Evolutionary conservation across 2,329 filamentous ascomycete genomes (phyloP), one percentile per base, ranked within the genome.

Genomic region (Talaromyces sp.): DNA sequence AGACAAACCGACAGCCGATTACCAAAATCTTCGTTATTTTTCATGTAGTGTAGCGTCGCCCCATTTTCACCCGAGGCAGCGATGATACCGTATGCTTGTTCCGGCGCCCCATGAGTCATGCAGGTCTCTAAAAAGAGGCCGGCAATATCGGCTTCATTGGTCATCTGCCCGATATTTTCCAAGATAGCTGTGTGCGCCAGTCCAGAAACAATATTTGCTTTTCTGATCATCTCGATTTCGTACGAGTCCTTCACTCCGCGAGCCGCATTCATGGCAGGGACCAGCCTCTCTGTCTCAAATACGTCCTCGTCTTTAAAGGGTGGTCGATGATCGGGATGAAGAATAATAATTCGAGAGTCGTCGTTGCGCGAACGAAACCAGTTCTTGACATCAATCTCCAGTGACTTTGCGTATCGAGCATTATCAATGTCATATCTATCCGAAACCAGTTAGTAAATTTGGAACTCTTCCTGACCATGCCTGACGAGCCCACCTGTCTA

Each of bases 21-120:
- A 0, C 79, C 77, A 39, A 93, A 78, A 0, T 87, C 82, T 70
- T 88, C 83, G 67, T 92, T 82, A 74, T 96, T 96, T 71, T 88
- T 85, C 25, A 92, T 86, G 70, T 97, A 97, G 78, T 97, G 93
- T 37, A 97, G 83, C 1, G 91, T 95, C 5, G 92, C 91, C 0
- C 90, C 93, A 16, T 90, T 88, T 5, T 86, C 83, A 11, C 93
- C 93, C 37, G 86, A 85, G 0, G 92, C 93, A 18, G 95, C 87
- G 70, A 98, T 97, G 64, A 89, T 88, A 67, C 90, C 86, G 76
- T 98, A 98, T 0, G 93, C 88, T 80, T 96, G 92, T 69, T 95
- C 87, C 72, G 87, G 88, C 59, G 89, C 89, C 25, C 90, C 90
- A 65, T 88, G 83, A 58, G 87, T 84, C 64, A 95, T 85, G 73